phyloP scores from a whole-genome alignment of 2,329 filamentous ascomycete genomes.

The Xylariomycetidae sp. region DNA sequence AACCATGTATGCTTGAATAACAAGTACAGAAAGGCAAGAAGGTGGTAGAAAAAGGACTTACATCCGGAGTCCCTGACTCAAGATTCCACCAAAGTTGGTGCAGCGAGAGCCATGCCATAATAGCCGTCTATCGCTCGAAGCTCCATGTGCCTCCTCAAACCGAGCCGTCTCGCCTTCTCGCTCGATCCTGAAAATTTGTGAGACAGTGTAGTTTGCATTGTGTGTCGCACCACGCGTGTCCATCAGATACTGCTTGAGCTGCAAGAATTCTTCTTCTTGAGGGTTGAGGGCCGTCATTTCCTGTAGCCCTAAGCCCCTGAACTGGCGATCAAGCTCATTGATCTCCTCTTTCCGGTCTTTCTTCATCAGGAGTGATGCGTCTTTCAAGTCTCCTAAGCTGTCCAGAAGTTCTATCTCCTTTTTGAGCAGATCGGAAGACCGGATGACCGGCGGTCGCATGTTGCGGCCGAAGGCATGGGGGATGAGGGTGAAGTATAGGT shows the following conservation, averaged over 20 bases:
- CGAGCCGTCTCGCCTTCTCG: constrained; percentile 67
- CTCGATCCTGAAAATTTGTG: constrained; percentile 80
- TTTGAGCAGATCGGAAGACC: constrained; percentile 54
- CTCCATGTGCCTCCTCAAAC: constrained; percentile 53
- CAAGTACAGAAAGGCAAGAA: too few relatives aligned
- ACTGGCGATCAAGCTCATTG: constrained; percentile 69
- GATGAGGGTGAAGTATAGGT: constrained; percentile 76
- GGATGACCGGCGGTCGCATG: constrained; percentile 67
- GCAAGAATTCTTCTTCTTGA: constrained; percentile 56
- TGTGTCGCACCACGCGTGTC: constrained; percentile 67
- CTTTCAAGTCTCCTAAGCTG: constrained; percentile 80
- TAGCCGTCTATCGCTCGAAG: constrained; percentile 61
- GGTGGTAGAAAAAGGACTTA: too few relatives aligned
- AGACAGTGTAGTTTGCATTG: constrained; percentile 51
- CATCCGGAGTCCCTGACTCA: constrained; percentile 87
- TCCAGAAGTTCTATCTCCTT: constrained; percentile 76
- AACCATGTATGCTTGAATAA: too few relatives aligned
- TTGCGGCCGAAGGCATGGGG: constrained; percentile 72
- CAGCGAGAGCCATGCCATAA: constrained; percentile 83
- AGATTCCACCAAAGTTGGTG: constrained; percentile 83
- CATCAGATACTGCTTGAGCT: constrained; percentile 63
- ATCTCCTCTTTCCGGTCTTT: constrained; percentile 48
- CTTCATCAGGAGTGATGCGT: constrained; percentile 74
- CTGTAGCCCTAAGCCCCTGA: constrained; percentile 62
- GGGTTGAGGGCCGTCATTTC: constrained; percentile 70